Evolutionary conservation across 225 moss, liverwort and hornwort genomes (phyloP).

Genomic region (Lunularia cruciata): DNA sequence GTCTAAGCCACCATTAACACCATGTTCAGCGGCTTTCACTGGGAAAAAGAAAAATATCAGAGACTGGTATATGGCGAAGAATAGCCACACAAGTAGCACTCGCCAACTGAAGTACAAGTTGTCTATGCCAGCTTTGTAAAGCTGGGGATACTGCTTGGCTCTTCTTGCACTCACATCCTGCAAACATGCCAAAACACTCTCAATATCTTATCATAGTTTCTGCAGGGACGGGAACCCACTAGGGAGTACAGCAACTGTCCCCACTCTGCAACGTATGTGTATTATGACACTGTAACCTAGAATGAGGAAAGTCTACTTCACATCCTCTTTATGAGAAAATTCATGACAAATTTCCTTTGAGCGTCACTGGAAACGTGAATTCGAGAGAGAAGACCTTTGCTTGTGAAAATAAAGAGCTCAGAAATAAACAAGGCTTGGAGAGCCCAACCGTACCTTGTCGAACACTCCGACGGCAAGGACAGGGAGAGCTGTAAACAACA

Average conservation of each 20-base stretch:
- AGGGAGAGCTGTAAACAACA: conserved; percentile 89
- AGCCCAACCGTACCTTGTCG: conserved; percentile 52
- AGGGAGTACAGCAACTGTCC: too few species aligned
- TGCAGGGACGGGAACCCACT: too few species aligned
- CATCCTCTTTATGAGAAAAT: too few species aligned
- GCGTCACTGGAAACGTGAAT: too few species aligned
- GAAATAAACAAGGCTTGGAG: too few species aligned
- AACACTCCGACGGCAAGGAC: conserved; percentile 91
- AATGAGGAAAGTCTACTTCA: too few species aligned
- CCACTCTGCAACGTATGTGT: too few species aligned
- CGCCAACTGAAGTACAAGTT: conserved; percentile 84
- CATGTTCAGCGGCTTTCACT: conserved; percentile 54
- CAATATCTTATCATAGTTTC: too few species aligned
- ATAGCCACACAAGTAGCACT: conserved; percentile 77
- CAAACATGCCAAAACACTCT: too few species aligned
- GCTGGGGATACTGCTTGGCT: conserved; percentile 68
- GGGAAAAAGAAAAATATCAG: conserved; percentile 89
- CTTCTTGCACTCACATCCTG: conserved; percentile 82
- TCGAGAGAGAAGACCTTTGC: too few species aligned
- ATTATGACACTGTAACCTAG: too few species aligned
- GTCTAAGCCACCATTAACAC: conserved; percentile 60
- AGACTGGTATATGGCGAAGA: conserved; percentile 83
- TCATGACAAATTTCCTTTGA: neutral
- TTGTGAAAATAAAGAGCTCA: neutral
- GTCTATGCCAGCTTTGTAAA: conserved; percentile 83